phyloP scores from a whole-genome alignment of 164 flowering plant species.

The Taxillus chinensis region DNA sequence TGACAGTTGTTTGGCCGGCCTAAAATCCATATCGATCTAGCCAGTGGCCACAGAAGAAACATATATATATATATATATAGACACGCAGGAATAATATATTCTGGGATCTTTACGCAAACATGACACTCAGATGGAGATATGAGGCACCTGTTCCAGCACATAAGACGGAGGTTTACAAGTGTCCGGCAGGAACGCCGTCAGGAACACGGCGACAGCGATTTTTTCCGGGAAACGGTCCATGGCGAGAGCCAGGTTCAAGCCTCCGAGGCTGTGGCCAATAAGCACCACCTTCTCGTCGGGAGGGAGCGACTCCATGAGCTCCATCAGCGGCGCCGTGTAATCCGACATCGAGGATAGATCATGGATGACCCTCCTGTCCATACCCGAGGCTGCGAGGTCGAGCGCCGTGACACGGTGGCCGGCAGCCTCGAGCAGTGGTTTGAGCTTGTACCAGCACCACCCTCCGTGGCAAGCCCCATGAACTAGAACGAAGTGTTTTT shows the following conservation, averaged over 20 bases:
- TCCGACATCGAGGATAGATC: conserved; percentile 17
- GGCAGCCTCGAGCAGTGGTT: conserved; percentile 22
- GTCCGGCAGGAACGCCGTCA: conserved; percentile 9
- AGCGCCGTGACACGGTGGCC: conserved; percentile 36
- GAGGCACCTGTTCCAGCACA: background rate
- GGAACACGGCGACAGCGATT: conserved; percentile 16
- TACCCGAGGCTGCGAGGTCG: conserved; percentile 37
- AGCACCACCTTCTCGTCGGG: conserved; percentile 21
- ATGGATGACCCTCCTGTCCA: conserved; percentile 6
- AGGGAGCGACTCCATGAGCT: conserved; percentile 23
- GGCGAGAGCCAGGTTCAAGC: conserved; percentile 17
- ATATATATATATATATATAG: too few relatives aligned
- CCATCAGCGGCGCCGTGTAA: conserved; percentile 31
- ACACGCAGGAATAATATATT: too few relatives aligned
- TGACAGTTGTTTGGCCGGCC: too few relatives aligned
- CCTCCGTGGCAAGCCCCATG: conserved; percentile 57
- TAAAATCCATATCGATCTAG: too few relatives aligned
- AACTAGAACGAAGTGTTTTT: conserved; percentile 40
- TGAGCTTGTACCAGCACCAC: conserved; percentile 56
- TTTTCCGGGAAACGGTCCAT: conserved; percentile 21
- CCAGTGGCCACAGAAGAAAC: too few relatives aligned
- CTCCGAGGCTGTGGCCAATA: conserved; percentile 31
- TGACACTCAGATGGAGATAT: too few relatives aligned
- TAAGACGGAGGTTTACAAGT: background rate
- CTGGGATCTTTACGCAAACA: too few relatives aligned